Base-by-base conservation (phyloP, 768 basidiomycete species). In the Coprinopsis cinerea region DNA sequence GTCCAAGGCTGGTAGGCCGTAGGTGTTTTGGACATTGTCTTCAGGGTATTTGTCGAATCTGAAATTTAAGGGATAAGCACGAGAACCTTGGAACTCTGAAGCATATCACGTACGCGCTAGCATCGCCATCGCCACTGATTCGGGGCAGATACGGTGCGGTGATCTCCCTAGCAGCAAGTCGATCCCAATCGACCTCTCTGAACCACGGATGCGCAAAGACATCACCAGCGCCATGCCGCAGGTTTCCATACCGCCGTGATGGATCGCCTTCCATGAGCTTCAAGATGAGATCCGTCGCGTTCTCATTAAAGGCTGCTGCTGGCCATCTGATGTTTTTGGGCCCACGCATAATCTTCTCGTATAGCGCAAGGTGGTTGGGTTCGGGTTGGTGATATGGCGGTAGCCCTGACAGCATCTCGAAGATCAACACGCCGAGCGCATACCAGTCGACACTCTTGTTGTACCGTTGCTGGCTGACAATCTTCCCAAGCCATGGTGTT, bases 401-500 rank as follows among this genome's bases (percentile, higher is more conserved):
- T 23, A 88, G 83, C 6, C 96, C 96, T 0, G 89, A 92, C 37
- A 99, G 78, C 94, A 98, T 97, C 68, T 99, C 96, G 64, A 88
- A 99, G 49, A 94, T 88, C 53, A 99, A 82, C 48, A 99, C 91
- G 44, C 96, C 96, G 45, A 97, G 79, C 1, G 96, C 95, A 70
- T 97, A 99, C 94, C 94, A 99, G 62, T 99, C 96, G 1, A 97
- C 95, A 50, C 85, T 87, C 66, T 96, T 95, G 63, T 94, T 95
- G 64, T 99, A 98, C 4, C 93, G 77, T 50, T 82, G 79, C 63
- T 88, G 84, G 15, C 75, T 81, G 63, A 83, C 85, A 65, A 91
- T 82, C 87, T 89, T 45, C 27, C 20, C 23, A 17, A 34, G 42
- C 54, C 55, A 42, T 54, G 30, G 61, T 44, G 24, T 22, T n/a